These are phyloP conservation scores for Trichosporon ovoides DNA, from an alignment of 1,284 basidiomycete genomes.

Conservation along the genomic window DNA sequence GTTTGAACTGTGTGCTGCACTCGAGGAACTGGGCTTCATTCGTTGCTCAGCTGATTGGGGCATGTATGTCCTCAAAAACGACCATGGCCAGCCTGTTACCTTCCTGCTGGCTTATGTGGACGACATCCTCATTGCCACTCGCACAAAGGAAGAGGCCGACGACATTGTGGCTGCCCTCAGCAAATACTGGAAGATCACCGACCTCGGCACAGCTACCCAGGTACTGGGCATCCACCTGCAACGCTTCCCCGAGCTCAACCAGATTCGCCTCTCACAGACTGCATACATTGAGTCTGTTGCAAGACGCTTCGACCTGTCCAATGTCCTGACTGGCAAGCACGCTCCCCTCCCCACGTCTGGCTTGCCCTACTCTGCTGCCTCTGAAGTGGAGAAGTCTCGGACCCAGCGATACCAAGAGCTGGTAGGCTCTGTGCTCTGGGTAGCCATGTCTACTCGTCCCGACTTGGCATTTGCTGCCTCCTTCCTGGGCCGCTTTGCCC, in stretches of 20 bases:
- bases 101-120: conserved; percentile 19
- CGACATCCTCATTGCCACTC: conserved; percentile 19
- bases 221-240: conserved; percentile 34
- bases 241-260: conserved; percentile 29
- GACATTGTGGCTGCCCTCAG: conserved; percentile 24
- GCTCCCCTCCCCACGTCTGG: not conserved
- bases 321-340: not conserved
- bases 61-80: conserved; percentile 30
- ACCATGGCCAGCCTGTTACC: conserved; percentile 6
- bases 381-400: not conserved
- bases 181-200: conserved; percentile 21
- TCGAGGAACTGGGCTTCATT: conserved; percentile 41
- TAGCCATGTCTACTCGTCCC: conserved; percentile 9
- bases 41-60: conserved; percentile 44
- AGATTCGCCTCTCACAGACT: conserved; percentile 46
- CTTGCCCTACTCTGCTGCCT: not conserved
- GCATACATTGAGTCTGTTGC: conserved; percentile 49
- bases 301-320: conserved; percentile 32
- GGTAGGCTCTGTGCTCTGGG: conserved; percentile 32
- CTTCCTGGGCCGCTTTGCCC: conserved; percentile 22
- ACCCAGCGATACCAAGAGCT: conserved; percentile 20
- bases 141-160: not conserved
- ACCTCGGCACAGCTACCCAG: conserved; percentile 30
- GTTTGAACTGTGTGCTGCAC: conserved; percentile 39
- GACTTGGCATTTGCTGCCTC: conserved; percentile 29